These are phyloP conservation scores for Radiomyces spectabilis DNA, from an alignment of 192 early-diverging fungal species.

Conservation along the genomic window DNA sequence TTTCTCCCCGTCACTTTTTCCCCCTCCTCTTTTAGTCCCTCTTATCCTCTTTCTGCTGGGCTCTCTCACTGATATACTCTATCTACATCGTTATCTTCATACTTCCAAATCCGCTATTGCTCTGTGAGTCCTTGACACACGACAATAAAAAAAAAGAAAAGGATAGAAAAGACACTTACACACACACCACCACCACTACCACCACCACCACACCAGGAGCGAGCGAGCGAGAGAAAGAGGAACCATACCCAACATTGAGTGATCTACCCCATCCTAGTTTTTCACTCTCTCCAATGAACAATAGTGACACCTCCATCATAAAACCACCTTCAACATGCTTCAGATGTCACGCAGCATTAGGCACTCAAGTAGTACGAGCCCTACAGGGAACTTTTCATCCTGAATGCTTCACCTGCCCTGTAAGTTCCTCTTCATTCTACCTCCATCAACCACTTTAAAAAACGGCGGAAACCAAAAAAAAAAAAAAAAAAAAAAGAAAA, in stretches of 20 bases:
- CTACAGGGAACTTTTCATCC: constrained; percentile 79
- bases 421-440: no score
- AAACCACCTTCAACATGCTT: constrained; percentile 5
- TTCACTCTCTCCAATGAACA: no score
- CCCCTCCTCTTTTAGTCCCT: not conserved
- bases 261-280: no score
- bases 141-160: no score
- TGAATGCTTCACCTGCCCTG: constrained; percentile 92
- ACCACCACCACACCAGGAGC: no score
- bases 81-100: not conserved
- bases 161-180: no score
- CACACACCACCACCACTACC: no score
- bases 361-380: constrained; percentile 89
- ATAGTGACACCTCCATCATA: not conserved
- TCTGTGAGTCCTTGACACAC: no score
- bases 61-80: not conserved
- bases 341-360: constrained; percentile 63
- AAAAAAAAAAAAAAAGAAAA: not conserved
- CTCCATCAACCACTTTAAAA: not conserved
- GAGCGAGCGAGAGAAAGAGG: no score
- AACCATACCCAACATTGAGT: no score
- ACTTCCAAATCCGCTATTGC: no score
- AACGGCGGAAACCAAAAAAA: not conserved
- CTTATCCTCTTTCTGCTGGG: not conserved
- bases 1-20: not conserved